Evolutionary conservation across 768 basidiomycete species (phyloP).

Genomic region (Auricularia auricula-judae): DNA sequence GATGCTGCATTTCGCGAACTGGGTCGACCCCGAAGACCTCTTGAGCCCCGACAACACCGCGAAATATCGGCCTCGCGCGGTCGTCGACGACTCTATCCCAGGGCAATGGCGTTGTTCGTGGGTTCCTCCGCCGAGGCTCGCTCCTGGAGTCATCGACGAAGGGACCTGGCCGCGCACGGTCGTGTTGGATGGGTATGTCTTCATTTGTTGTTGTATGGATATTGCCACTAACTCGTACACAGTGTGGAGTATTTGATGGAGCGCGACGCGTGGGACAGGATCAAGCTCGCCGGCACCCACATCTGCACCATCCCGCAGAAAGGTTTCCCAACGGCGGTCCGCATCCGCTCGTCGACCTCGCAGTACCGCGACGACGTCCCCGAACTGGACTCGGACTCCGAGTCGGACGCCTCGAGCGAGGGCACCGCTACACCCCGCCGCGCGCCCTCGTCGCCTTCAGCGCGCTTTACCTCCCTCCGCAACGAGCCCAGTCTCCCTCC

Average conservation of each 20-base stretch:
- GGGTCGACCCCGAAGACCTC: neutral
- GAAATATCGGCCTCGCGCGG: neutral
- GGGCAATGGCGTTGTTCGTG: neutral
- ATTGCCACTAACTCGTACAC: neutral
- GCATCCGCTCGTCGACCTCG: no score
- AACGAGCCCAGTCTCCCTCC: no score
- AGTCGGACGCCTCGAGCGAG: neutral
- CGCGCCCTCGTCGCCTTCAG: no score
- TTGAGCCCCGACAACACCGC: neutral
- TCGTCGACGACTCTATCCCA: neutral
- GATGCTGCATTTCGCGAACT: neutral
- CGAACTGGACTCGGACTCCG: neutral
- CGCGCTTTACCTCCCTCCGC: neutral
- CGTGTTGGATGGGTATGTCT: neutral
- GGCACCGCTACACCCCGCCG: neutral
- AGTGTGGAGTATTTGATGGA: neutral
- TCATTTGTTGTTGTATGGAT: neutral
- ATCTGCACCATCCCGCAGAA: neutral
- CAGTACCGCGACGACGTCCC: neutral
- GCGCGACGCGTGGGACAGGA: neutral
- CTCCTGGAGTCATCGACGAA: neutral
- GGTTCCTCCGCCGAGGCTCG: neutral
- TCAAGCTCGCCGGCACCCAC: neutral
- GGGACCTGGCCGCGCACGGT: neutral
- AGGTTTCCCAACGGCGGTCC: neutral